Evolutionary conservation across 352 stramenopile genomes (phyloP).

Genomic region (Pythium scleroteichum): DNA sequence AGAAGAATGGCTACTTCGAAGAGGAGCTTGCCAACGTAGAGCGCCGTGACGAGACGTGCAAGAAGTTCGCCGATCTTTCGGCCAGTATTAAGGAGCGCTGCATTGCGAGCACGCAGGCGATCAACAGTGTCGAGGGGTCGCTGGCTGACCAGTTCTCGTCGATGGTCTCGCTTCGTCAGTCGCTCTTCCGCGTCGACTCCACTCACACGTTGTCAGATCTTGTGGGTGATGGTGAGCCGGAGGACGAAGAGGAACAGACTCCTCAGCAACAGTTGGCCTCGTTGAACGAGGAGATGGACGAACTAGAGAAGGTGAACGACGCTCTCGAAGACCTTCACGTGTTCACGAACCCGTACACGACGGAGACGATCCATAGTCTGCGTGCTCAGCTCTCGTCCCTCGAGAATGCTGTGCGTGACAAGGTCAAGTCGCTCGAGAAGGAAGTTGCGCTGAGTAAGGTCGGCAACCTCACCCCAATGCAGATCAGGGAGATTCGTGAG

Average conservation of each 20-base stretch:
- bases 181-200: conserved; percentile 51
- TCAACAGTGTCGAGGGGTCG: conserved; percentile 77
- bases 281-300: conserved; percentile 78
- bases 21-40: conserved; percentile 73
- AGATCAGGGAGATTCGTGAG: conserved; percentile 88
- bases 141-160: conserved; percentile 79
- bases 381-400: conserved; percentile 84
- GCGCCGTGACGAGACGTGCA: conserved; percentile 74
- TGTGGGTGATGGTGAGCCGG: conserved; percentile 6
- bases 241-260: conserved; percentile 25
- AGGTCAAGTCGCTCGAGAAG: conserved; percentile 89
- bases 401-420: conserved; percentile 74
- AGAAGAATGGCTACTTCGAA: conserved; percentile 79
- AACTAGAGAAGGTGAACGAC: conserved; percentile 82
- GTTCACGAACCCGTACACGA: conserved; percentile 89
- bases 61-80: conserved; percentile 75
- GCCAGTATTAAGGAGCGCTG: conserved; percentile 78
- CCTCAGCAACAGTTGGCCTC: conserved; percentile 36
- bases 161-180: conserved; percentile 71
- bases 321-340: conserved; percentile 80
- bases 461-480: conserved; percentile 77
- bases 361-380: conserved; percentile 88
- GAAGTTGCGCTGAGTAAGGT: conserved; percentile 83
- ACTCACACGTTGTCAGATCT: conserved; percentile 24
- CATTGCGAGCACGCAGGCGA: conserved; percentile 66